phyloP scores from a whole-genome alignment of 1,284 basidiomycete species.

The Boletus semigastroideus region DNA sequence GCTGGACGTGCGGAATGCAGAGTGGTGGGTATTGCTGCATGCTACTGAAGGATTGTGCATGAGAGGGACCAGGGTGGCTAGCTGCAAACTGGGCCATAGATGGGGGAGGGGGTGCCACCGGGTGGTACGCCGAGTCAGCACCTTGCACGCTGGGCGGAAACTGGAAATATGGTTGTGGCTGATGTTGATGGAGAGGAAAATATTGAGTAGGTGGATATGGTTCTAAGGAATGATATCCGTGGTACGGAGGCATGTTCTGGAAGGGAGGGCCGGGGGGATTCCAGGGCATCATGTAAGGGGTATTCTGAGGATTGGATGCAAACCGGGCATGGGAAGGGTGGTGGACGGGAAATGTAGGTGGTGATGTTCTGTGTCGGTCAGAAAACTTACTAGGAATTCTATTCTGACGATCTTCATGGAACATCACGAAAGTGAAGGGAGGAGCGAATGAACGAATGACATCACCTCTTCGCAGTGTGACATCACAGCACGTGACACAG shows the following conservation, averaged over 20 bases:
- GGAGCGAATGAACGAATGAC: too few relatives aligned
- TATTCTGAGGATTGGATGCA: slow-evolving; percentile 28
- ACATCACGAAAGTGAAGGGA: too few relatives aligned
- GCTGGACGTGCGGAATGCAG: slow-evolving; percentile 38
- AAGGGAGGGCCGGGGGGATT: slow-evolving; percentile 35
- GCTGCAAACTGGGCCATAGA: slow-evolving; percentile 3
- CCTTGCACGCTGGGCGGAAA: slow-evolving; percentile 19
- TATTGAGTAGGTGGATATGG: slow-evolving; percentile 37
- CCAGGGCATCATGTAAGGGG: slow-evolving; percentile 46
- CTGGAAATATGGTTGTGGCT: slow-evolving; percentile 33
- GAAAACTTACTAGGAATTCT: background rate
- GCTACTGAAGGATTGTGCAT: slow-evolving; percentile 32
- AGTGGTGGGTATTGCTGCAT: slow-evolving; percentile 38
- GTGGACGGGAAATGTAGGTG: slow-evolving; percentile 3
- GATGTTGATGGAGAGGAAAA: slow-evolving; percentile 34
- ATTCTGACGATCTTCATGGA: background rate
- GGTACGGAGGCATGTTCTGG: slow-evolving; percentile 38
- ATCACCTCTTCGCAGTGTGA: too few relatives aligned
- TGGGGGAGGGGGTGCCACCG: slow-evolving; percentile 23
- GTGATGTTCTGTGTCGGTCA: background rate
- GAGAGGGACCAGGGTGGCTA: slow-evolving; percentile 20
- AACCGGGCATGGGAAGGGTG: slow-evolving; percentile 9
- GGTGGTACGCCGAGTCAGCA: slow-evolving; percentile 22
- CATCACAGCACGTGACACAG: too few relatives aligned
- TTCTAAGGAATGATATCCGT: slow-evolving; percentile 35